Conservation (phyloP, 179 eudicot species). For the Camellia oleifera region DNA sequence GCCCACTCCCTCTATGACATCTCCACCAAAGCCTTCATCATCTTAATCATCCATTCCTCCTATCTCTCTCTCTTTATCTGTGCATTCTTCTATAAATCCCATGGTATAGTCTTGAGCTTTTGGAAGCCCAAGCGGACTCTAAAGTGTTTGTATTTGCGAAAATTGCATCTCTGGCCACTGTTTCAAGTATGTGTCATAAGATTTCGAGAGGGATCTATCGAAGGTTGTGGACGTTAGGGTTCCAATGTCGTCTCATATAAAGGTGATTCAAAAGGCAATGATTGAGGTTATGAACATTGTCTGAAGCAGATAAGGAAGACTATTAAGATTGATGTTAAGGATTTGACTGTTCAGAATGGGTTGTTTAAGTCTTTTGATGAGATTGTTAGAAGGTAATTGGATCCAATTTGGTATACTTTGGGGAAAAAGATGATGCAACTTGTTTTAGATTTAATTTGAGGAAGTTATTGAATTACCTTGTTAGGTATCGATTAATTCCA, state of each 20-base stretch:
- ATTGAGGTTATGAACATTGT: constrained; percentile 94
- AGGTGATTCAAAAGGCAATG: constrained; percentile 85
- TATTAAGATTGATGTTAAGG: constrained; percentile 97
- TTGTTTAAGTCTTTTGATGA: constrained; percentile 98
- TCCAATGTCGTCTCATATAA: constrained; percentile 74
- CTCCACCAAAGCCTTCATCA: constrained; percentile 84
- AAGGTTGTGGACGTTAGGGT: constrained; percentile 88
- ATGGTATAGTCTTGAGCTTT: constrained; percentile 83
- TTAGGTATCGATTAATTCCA: constrained; percentile 44
- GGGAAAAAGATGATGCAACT: constrained; percentile 97
- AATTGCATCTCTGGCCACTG: constrained; percentile 79
- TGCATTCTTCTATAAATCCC: constrained; percentile 82
- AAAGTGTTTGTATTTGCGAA: constrained; percentile 71
- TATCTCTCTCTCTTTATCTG: constrained; percentile 53
- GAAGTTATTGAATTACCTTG: constrained; percentile 91
- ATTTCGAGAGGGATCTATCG: constrained; percentile 80
- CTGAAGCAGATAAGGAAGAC: constrained; percentile 98
- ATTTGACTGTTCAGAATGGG: constrained; percentile 91
- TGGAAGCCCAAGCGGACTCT: constrained; percentile 76
- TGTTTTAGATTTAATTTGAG: constrained; percentile 89
- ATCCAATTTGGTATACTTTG: constrained; percentile 95
- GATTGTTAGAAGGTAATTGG: constrained; percentile 90
- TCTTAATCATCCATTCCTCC: constrained; percentile 58
- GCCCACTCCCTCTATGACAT: constrained; percentile 70
- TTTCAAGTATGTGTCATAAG: constrained; percentile 85